Conservation (phyloP, 139 green algal species). For the Closterium sp. region DNA sequence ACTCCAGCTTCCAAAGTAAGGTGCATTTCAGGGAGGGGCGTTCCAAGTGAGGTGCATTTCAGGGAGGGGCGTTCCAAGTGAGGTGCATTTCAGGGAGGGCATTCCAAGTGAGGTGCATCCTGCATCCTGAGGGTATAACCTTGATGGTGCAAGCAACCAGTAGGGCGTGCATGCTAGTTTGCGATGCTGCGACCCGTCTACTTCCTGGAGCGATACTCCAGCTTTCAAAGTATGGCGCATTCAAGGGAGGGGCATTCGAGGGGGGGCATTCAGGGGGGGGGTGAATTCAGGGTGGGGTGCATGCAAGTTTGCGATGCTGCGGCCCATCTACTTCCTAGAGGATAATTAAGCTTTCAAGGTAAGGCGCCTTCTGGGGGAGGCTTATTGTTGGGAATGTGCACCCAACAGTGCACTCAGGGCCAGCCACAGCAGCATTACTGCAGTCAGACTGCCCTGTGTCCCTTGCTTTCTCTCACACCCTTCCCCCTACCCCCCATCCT, state of each 20-base stretch:
- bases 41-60: background rate
- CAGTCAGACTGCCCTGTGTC: background rate
- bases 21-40: background rate
- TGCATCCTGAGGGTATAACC: too few relatives aligned
- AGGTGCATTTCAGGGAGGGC: too few relatives aligned
- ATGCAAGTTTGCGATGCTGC: background rate
- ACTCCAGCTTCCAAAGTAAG: background rate
- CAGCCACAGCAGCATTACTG: background rate
- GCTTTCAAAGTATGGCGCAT: background rate
- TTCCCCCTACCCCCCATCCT: background rate
- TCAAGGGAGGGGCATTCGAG: background rate
- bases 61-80: background rate
- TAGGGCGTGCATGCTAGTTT: too few relatives aligned
- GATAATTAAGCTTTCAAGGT: background rate
- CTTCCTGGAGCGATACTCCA: background rate
- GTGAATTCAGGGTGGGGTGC: background rate
- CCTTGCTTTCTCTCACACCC: background rate
- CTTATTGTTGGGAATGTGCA: too few relatives aligned
- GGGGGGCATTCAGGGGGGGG: background rate
- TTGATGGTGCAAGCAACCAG: too few relatives aligned
- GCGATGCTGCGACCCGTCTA: background rate
- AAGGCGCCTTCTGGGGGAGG: too few relatives aligned
- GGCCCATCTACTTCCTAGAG: background rate
- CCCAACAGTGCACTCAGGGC: too few relatives aligned
- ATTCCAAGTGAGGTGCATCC: too few relatives aligned